Conservation (phyloP, 179 eudicot genomes). For the Kewa caespitosa region DNA sequence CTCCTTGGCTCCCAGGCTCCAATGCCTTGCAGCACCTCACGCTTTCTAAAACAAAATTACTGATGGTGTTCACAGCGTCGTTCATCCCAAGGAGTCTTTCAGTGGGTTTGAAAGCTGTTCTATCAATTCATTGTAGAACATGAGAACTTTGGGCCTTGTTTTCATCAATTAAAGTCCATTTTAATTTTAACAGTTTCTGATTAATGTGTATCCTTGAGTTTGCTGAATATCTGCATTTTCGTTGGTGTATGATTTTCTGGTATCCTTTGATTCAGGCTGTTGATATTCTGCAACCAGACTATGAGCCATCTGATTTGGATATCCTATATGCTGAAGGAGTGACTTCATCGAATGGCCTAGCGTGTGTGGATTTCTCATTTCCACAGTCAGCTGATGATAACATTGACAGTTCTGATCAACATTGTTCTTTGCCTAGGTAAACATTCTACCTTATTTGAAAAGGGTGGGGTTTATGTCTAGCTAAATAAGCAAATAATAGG, state of each 20-base stretch:
- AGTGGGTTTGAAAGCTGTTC: not conserved
- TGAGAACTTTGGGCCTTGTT: not conserved
- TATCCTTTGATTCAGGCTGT: constrained; percentile 57
- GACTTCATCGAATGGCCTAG: constrained; percentile 88
- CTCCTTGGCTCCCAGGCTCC: too few species aligned
- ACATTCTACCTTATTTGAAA: not conserved
- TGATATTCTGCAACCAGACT: constrained; percentile 75
- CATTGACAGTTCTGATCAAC: constrained; percentile 56
- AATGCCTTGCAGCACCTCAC: too few species aligned
- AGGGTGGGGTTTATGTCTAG: too few species aligned
- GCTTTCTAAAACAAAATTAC: too few species aligned
- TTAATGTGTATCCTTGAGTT: not conserved
- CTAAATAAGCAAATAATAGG: too few species aligned
- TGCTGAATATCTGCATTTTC: not conserved
- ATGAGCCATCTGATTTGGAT: constrained; percentile 83
- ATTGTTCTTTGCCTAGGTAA: constrained; percentile 66
- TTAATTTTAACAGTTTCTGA: not conserved
- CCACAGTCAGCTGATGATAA: constrained; percentile 59
- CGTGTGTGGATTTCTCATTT: constrained; percentile 81
- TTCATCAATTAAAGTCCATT: not conserved
- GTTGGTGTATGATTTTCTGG: constrained; percentile 4
- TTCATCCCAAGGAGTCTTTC: too few species aligned
- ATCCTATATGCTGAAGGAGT: constrained; percentile 91
- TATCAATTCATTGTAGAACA: not conserved
- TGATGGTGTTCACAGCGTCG: too few species aligned